Evolutionary conservation across 495 filamentous ascomycete genomes (phyloP).

Genomic region (Aspergillus heteromorphus): DNA sequence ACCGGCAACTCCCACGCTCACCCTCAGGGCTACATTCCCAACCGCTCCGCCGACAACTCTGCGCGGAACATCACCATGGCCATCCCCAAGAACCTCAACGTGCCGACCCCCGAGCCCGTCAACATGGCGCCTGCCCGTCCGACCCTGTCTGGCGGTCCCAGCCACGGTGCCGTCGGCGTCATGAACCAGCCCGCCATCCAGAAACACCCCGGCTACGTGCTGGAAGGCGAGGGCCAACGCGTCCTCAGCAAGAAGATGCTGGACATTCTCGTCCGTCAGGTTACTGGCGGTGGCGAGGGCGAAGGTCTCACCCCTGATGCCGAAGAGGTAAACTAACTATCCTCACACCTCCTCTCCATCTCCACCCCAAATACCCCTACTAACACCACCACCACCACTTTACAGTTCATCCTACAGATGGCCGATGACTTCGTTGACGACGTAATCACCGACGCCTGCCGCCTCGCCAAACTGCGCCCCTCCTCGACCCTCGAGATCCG

Average conservation of each 20-base stretch:
- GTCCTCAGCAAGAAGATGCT: slow-evolving; percentile 94
- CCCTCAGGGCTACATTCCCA: slow-evolving; percentile 45
- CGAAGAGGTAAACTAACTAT: slow-evolving; percentile 66
- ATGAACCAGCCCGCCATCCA: slow-evolving; percentile 81
- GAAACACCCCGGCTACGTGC: slow-evolving; percentile 72
- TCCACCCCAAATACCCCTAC: slow-evolving; percentile 1
- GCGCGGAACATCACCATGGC: slow-evolving; percentile 55
- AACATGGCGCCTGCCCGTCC: slow-evolving; percentile 66
- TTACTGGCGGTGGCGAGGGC: slow-evolving; percentile 73
- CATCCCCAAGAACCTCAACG: slow-evolving; percentile 74
- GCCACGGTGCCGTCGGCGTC: slow-evolving; percentile 63
- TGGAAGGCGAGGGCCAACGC: slow-evolving; percentile 84
- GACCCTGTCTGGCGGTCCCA: slow-evolving; percentile 69
- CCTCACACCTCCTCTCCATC: neutral
- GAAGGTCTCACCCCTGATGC: slow-evolving; percentile 78
- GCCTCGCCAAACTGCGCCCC: slow-evolving; percentile 86
- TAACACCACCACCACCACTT: slow-evolving; percentile 11
- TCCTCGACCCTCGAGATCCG: slow-evolving; percentile 84
- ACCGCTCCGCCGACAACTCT: slow-evolving; percentile 42
- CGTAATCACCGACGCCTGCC: slow-evolving; percentile 79
- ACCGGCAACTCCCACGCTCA: slow-evolving; percentile 44
- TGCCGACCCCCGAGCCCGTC: slow-evolving; percentile 65
- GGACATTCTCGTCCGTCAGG: slow-evolving; percentile 89
- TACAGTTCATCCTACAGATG: slow-evolving; percentile 77
- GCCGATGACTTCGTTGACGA: slow-evolving; percentile 94